Conservation (phyloP, 371 early-diverging fungal genomes). For the Rhizomucor pusillus region DNA sequence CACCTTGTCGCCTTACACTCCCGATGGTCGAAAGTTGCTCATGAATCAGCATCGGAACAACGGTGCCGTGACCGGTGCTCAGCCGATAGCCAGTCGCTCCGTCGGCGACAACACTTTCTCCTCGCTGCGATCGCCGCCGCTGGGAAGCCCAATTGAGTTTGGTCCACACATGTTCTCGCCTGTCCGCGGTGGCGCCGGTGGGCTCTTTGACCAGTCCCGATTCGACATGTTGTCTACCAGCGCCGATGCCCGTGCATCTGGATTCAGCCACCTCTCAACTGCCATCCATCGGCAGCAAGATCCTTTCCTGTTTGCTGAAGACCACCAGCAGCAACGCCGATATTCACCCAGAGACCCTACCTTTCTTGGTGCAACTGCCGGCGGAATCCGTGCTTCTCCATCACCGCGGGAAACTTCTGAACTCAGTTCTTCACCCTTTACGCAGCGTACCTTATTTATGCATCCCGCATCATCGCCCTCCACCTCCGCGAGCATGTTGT, state of each 20-base stretch:
- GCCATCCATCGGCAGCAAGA: conserved; percentile 12
- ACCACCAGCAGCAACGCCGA: not conserved
- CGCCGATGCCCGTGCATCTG: conserved; percentile 9
- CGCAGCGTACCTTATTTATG: conserved; percentile 11
- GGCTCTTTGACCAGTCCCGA: conserved; percentile 3
- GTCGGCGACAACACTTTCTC: too few relatives aligned
- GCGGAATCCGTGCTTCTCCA: conserved; percentile 2
- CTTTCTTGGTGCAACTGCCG: not conserved
- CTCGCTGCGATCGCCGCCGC: conserved; percentile 10
- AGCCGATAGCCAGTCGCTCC: too few relatives aligned
- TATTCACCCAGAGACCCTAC: conserved; percentile 2
- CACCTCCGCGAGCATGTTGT: conserved; percentile 4
- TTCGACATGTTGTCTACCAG: conserved; percentile 8
- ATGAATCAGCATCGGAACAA: conserved; percentile 4
- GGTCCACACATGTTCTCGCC: conserved; percentile 17
- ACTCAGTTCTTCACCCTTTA: conserved; percentile 15
- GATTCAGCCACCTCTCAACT: conserved; percentile 6
- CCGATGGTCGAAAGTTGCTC: conserved; percentile 19
- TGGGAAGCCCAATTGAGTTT: conserved; percentile 15
- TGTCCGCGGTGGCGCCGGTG: conserved; percentile 4
- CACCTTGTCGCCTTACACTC: conserved; percentile 28
- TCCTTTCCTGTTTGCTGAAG: not conserved
- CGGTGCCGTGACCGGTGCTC: too few relatives aligned
- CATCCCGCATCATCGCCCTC: conserved; percentile 12
- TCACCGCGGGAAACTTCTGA: conserved; percentile 10